These are phyloP conservation scores for Fusarium papillatum DNA, from an alignment of 2,329 filamentous ascomycete species.

Conservation along the genomic window DNA sequence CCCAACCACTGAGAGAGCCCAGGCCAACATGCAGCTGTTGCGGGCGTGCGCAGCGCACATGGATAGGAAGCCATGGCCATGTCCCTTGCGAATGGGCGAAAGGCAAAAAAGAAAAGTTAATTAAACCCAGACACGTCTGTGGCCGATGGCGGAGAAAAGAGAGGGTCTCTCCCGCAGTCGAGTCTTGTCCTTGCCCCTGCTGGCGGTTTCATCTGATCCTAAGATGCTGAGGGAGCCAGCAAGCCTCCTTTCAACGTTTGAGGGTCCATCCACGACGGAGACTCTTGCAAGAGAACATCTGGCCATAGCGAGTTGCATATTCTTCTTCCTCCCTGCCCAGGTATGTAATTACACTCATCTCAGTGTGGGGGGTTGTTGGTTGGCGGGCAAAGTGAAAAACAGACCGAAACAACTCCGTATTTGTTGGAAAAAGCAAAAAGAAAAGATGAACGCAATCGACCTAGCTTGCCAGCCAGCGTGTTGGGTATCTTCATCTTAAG, in stretches of 20 bases:
- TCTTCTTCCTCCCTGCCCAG: not conserved
- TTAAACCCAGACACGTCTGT: constrained; percentile 12
- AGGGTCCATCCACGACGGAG: constrained; percentile 6
- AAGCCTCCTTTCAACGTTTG: not conserved
- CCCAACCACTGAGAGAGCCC: constrained; percentile 5
- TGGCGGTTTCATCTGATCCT: constrained; percentile 37
- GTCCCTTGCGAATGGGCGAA: constrained; percentile 1
- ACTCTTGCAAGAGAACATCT: constrained; percentile 17
- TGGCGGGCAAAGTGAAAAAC: not conserved
- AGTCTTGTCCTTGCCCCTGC: constrained; percentile 12
- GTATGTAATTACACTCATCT: constrained; percentile 15
- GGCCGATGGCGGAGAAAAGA: constrained; percentile 14
- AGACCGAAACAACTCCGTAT: constrained; percentile 15
- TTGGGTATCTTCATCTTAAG: constrained; percentile 3
- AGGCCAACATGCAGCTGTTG: not conserved
- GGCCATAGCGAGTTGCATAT: constrained; percentile 19
- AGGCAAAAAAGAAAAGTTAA: constrained; percentile 23
- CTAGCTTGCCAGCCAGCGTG: constrained; percentile 2
- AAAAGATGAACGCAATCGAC: not conserved
- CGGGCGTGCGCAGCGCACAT: constrained; percentile 7
- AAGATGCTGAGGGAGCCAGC: constrained; percentile 13
- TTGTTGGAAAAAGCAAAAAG: constrained; percentile 31
- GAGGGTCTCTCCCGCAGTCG: constrained; percentile 15
- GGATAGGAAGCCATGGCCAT: not conserved
- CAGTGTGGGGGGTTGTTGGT: constrained; percentile 12